A percentile compares a stretch with the other conserved stretches of the same genome.
Evolutionary conservation across 176 grass and related monocot genomes (phyloP).

Genomic region (Rhipidocladum racemiflorum): DNA sequence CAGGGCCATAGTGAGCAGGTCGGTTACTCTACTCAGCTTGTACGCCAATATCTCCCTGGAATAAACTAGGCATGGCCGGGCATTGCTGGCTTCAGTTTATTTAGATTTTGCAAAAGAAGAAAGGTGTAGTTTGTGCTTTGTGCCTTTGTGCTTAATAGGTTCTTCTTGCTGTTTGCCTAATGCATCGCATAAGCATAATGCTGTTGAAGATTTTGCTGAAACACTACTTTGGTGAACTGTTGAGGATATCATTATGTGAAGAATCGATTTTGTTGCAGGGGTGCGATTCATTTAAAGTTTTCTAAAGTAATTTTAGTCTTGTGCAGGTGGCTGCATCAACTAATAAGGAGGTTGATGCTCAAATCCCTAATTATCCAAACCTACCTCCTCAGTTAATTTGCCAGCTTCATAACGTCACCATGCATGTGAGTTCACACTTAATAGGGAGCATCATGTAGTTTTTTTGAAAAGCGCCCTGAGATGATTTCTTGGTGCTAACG

Average conservation of each 20-base stretch:
- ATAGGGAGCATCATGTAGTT: conserved; percentile 25
- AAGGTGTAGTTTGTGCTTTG: background rate
- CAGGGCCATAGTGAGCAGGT: conserved; percentile 99
- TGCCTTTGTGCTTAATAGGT: conserved; percentile 10
- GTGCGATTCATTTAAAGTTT: background rate
- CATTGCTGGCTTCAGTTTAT: conserved; percentile 26
- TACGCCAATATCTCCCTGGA: background rate
- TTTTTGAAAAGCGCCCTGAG: background rate
- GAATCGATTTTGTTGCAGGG: background rate
- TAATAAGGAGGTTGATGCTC: conserved; percentile 88
- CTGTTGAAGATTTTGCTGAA: background rate
- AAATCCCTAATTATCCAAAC: conserved; percentile 94
- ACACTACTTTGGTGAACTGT: background rate
- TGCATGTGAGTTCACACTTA: conserved; percentile 70
- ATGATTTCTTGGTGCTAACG: conserved; percentile 16
- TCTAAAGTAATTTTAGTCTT: conserved; percentile 14
- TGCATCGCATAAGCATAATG: background rate
- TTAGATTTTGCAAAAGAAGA: conserved; percentile 19
- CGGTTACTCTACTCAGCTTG: conserved; percentile 25
- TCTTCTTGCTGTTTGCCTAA: background rate
- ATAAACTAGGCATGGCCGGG: background rate
- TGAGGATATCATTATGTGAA: background rate
- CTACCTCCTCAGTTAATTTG: conserved; percentile 90
- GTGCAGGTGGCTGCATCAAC: conserved; percentile 88
- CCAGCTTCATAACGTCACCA: conserved; percentile 98